phyloP scores from a whole-genome alignment of 1,284 basidiomycete genomes.

The Phellopilus nigrolimitatus region DNA sequence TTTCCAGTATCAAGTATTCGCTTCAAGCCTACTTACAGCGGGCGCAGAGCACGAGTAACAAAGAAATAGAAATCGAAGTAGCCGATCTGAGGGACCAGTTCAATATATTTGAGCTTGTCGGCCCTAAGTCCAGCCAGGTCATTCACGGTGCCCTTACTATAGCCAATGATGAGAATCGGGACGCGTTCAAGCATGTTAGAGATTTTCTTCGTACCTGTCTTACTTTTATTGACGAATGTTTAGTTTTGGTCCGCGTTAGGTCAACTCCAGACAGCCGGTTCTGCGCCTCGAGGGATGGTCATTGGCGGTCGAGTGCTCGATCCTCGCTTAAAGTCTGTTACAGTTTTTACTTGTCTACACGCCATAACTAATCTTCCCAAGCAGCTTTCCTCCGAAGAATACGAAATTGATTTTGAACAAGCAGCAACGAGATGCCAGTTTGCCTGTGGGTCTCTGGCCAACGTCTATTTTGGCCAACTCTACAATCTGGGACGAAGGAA shows the following conservation, averaged over 20 bases:
- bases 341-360: too few relatives aligned
- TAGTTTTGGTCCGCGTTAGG: slow-evolving; percentile 70
- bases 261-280: slow-evolving; percentile 57
- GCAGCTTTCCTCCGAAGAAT: slow-evolving; percentile 79
- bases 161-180: slow-evolving; percentile 44
- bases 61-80: slow-evolving; percentile 49
- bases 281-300: slow-evolving; percentile 67
- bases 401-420: slow-evolving; percentile 37
- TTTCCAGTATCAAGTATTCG: slow-evolving; percentile 45
- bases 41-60: slow-evolving; percentile 30
- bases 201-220: neutral
- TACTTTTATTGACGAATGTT: neutral
- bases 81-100: slow-evolving; percentile 65
- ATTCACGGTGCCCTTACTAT: slow-evolving; percentile 68
- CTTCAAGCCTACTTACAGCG: slow-evolving; percentile 46
- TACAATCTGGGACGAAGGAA: slow-evolving; percentile 65
- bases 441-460: slow-evolving; percentile 44
- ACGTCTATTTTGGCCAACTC: slow-evolving; percentile 54
- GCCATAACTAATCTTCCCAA: too few relatives aligned
- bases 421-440: slow-evolving; percentile 24
- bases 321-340: slow-evolving; percentile 64
- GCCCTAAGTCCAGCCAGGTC: slow-evolving; percentile 76
- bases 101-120: slow-evolving; percentile 83
- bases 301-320: slow-evolving; percentile 78
- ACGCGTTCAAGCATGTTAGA: slow-evolving; percentile 58